These are phyloP conservation scores for Apophysomyces elegans DNA, from an alignment of 371 early-diverging fungal species.

Conservation along the genomic window DNA sequence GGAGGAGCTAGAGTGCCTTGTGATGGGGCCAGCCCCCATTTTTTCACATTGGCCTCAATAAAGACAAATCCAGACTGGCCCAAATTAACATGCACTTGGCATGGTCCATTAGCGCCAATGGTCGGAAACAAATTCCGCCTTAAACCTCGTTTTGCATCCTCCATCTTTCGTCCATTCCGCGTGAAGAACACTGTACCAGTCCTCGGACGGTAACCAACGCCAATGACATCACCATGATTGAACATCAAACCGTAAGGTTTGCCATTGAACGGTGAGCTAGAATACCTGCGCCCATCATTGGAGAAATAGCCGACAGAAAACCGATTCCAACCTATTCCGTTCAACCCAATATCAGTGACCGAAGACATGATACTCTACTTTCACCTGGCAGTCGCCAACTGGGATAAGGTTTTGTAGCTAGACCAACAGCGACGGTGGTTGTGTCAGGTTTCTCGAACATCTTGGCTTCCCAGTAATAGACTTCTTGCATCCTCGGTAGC, in stretches of 20 bases:
- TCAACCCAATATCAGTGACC: background rate
- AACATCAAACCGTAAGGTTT: slow-evolving; percentile 63
- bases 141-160: slow-evolving; percentile 61
- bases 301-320: slow-evolving; percentile 76
- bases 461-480: slow-evolving; percentile 79
- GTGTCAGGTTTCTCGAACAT: slow-evolving; percentile 64
- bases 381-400: slow-evolving; percentile 69
- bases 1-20: slow-evolving; percentile 73
- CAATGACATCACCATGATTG: slow-evolving; percentile 76
- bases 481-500: slow-evolving; percentile 75
- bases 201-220: slow-evolving; percentile 77
- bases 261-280: slow-evolving; percentile 69
- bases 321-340: slow-evolving; percentile 63
- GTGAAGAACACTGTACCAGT: slow-evolving; percentile 81
- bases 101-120: slow-evolving; percentile 68
- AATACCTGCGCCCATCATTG: slow-evolving; percentile 66
- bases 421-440: slow-evolving; percentile 68
- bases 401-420: slow-evolving; percentile 74
- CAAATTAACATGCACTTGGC: slow-evolving; percentile 65
- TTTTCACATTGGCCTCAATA: slow-evolving; percentile 85
- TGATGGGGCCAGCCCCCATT: slow-evolving; percentile 79
- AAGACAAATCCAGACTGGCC: slow-evolving; percentile 67
- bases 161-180: slow-evolving; percentile 73
- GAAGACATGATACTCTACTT: slow-evolving; percentile 18
- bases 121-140: slow-evolving; percentile 66